Evolutionary conservation across 768 basidiomycete species (phyloP), one percentile per base, ranked within the genome.

Genomic region (Dendrothele bispora): DNA sequence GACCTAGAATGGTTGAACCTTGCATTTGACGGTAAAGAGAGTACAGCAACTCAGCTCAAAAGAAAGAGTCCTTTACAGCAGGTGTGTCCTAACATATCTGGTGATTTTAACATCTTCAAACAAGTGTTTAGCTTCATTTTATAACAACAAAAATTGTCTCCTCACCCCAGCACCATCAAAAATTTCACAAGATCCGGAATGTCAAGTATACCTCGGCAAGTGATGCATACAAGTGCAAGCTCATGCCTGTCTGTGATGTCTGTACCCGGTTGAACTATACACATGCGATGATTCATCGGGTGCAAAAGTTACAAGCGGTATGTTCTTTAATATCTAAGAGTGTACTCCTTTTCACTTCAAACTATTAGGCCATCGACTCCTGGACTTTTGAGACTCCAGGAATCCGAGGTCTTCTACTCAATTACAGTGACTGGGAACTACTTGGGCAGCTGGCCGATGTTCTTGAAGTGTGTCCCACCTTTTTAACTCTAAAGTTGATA

Each of bases 221-320:
- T n/a, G n/a, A 50, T 43, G 15, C 24, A 29, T n/a, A n/a, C n/a
- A n/a, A n/a, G n/a, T n/a, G n/a, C n/a, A n/a, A n/a, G n/a, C 51
- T 68, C 6, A 61, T 64, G 58, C 61, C 63, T 8, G 54, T 69
- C 7, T 55, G 57, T 3, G 67, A 72, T 55, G 59, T 70, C 24
- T 40, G 41, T 2, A 71, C 63, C 1, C 46, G 64, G 7, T 69
- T 66, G 69, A 67, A 69, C 46, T 69, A 55, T 24, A 70, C 64
- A 14, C 61, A 70, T 43, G 61, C 61, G 1, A 69, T 68, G 65
- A 64, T 68, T 34, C 27, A 49, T 7, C 61, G 58, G 3, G 68
- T 58, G 3, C 47, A 50, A 6, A 28, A 59, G 0, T 48, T 64
- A 0, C 46, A 49, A 41, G 46, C 68, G 42, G 68, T 67, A 39